Evolutionary conservation across 345 rosid species (phyloP).

Genomic region (Euphorbia tirucalli): DNA sequence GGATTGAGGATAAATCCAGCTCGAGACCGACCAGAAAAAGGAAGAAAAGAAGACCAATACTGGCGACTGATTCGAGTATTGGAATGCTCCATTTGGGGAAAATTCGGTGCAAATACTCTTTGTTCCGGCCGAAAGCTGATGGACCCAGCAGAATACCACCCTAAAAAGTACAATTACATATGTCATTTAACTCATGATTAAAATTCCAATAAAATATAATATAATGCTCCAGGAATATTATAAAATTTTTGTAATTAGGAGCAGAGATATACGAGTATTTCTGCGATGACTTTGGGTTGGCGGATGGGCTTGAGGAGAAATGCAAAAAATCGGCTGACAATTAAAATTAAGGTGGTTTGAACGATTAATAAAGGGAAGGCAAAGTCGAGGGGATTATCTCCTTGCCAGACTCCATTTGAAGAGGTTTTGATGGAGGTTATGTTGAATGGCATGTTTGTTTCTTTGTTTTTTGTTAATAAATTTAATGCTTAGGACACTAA

Average conservation of each 20-base stretch:
- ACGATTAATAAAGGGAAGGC: conserved; percentile 78
- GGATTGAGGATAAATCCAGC: conserved; percentile 61
- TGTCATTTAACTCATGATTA: background rate
- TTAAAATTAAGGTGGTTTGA: conserved; percentile 64
- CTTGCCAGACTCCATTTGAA: conserved; percentile 89
- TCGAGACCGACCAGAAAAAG: conserved; percentile 90
- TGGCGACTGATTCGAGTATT: conserved; percentile 71
- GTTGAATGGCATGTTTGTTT: conserved; percentile 46
- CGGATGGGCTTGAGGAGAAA: conserved; percentile 84
- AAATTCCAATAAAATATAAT: background rate
- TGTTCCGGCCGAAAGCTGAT: conserved; percentile 65
- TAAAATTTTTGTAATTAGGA: too few relatives aligned
- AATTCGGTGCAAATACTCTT: conserved; percentile 39
- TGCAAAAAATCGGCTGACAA: conserved; percentile 63
- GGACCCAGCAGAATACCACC: conserved; percentile 88
- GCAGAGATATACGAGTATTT: conserved; percentile 53
- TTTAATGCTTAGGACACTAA: too few relatives aligned
- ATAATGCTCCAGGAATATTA: too few relatives aligned
- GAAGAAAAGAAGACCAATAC: conserved; percentile 81
- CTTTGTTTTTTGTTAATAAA: too few relatives aligned
- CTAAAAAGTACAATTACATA: conserved; percentile 32
- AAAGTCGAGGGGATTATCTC: conserved; percentile 73
- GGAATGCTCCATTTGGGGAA: conserved; percentile 78
- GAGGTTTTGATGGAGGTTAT: conserved; percentile 68
- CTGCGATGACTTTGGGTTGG: conserved; percentile 92